phyloP scores from a whole-genome alignment of 768 basidiomycete species.

The Lentinula boryana region DNA sequence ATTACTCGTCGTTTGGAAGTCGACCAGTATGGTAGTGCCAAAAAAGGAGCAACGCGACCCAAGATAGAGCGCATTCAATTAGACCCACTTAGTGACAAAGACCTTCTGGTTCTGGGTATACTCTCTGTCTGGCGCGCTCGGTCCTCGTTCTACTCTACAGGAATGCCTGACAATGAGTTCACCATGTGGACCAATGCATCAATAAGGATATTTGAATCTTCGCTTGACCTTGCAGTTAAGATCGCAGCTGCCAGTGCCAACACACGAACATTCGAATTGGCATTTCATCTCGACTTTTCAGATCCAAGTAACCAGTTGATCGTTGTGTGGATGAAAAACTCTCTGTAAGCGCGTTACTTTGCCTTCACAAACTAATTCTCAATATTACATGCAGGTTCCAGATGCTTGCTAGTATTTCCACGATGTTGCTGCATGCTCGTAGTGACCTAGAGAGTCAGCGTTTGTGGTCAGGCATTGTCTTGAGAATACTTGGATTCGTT shows the following conservation, averaged over 20 bases:
- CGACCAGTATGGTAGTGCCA: slow-evolving; percentile 50
- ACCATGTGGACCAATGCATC: slow-evolving; percentile 41
- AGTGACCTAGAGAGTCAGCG: slow-evolving; percentile 57
- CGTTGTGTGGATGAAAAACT: slow-evolving; percentile 22
- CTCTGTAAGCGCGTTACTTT: not conserved
- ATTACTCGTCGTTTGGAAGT: slow-evolving; percentile 55
- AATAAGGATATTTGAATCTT: slow-evolving; percentile 54
- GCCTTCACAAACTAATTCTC: not conserved
- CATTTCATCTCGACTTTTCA: slow-evolving; percentile 34
- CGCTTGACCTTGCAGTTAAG: slow-evolving; percentile 61
- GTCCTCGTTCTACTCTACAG: slow-evolving; percentile 47
- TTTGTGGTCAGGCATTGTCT: slow-evolving; percentile 61
- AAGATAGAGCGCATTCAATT: slow-evolving; percentile 48
- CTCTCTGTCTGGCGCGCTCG: slow-evolving; percentile 62
- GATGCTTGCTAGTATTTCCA: slow-evolving; percentile 43
- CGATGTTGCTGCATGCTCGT: slow-evolving; percentile 54
- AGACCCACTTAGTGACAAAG: slow-evolving; percentile 61
- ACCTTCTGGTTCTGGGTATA: slow-evolving; percentile 65
- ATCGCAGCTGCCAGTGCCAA: slow-evolving; percentile 50
- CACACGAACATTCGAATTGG: slow-evolving; percentile 34
- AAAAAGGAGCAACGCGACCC: slow-evolving; percentile 49
- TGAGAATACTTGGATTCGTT: slow-evolving; percentile 55
- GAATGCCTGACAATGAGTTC: slow-evolving; percentile 32
- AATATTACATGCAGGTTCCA: not conserved
- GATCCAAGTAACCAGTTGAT: slow-evolving; percentile 24